Conservation (phyloP, 139 green algal genomes). For the Tetraselmis striata region DNA sequence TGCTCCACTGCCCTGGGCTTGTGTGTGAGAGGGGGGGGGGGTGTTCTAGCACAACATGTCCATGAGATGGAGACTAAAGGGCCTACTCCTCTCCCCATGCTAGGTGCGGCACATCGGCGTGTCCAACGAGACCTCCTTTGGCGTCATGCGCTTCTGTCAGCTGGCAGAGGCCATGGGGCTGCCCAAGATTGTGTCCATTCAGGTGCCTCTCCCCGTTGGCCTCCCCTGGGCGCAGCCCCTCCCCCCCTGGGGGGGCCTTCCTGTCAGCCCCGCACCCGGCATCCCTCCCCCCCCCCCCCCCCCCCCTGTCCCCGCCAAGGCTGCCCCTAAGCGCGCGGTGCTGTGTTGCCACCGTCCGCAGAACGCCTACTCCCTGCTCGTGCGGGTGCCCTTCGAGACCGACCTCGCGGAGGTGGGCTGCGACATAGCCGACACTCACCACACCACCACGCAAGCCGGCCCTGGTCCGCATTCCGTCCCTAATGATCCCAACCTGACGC, state of each 20-base stretch:
- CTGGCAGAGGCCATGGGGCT: conserved; percentile 42
- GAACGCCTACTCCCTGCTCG: conserved; percentile 62
- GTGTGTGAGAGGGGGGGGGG: no score
- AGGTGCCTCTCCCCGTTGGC: conserved; percentile 20
- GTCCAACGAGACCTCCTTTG: conserved; percentile 84
- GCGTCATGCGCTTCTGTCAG: conserved; percentile 64
- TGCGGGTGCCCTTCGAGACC: conserved; percentile 70
- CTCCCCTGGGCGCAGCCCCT: background rate
- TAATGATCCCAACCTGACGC: no score
- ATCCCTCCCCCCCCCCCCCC: no score
- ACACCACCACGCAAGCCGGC: no score
- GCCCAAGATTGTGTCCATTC: conserved; percentile 74
- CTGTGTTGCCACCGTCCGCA: conserved; percentile 22
- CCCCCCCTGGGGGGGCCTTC: background rate
- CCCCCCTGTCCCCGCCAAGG: no score
- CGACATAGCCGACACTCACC: conserved; percentile 13
- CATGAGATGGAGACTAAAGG: background rate
- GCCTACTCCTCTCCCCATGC: background rate
- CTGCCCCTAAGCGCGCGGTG: no score
- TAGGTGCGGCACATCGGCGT: conserved; percentile 86
- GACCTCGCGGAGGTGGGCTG: conserved; percentile 66
- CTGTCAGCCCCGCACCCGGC: no score
- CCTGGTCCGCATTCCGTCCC: no score
- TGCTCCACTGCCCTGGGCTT: no score
- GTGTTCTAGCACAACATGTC: no score